phyloP scores from a whole-genome alignment of 768 basidiomycete genomes.

The Kondoa subrosea region DNA sequence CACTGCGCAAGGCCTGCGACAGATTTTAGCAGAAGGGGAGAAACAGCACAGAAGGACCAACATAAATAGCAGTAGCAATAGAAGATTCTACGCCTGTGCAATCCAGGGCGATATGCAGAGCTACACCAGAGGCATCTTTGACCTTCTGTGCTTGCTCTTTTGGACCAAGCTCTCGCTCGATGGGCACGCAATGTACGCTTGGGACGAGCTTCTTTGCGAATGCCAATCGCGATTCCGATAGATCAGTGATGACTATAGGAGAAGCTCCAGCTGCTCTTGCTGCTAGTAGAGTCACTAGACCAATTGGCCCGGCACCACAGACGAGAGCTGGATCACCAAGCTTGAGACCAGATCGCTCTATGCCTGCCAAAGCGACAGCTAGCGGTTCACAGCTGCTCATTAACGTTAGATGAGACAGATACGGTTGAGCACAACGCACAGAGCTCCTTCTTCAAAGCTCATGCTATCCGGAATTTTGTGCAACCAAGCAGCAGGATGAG shows the following conservation, averaged over 20 bases:
- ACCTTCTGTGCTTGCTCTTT: conserved; percentile 28
- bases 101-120: conserved; percentile 32
- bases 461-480: conserved; percentile 35
- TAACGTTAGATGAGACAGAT: not conserved
- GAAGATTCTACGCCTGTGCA: conserved; percentile 36
- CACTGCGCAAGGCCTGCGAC: conserved; percentile 33
- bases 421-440: conserved; percentile 29
- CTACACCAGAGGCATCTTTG: conserved; percentile 29
- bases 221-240: conserved; percentile 32
- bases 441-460: conserved; percentile 34
- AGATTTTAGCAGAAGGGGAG: not conserved
- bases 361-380: conserved; percentile 34
- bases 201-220: conserved; percentile 35
- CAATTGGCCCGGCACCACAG: conserved; percentile 33
- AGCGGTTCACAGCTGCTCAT: conserved; percentile 17
- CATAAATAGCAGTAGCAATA: conserved; percentile 33
- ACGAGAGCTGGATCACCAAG: conserved; percentile 31
- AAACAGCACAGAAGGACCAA: conserved; percentile 14
- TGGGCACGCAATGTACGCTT: conserved; percentile 31
- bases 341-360: conserved; percentile 32
- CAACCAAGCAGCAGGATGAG: conserved; percentile 33
- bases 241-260: conserved; percentile 37
- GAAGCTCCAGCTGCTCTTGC: conserved; percentile 34
- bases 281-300: conserved; percentile 34
- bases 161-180: conserved; percentile 28